Evolutionary conservation across 2,329 filamentous ascomycete genomes (phyloP).

Genomic region (Myriosclerotinia duriaeana): DNA sequence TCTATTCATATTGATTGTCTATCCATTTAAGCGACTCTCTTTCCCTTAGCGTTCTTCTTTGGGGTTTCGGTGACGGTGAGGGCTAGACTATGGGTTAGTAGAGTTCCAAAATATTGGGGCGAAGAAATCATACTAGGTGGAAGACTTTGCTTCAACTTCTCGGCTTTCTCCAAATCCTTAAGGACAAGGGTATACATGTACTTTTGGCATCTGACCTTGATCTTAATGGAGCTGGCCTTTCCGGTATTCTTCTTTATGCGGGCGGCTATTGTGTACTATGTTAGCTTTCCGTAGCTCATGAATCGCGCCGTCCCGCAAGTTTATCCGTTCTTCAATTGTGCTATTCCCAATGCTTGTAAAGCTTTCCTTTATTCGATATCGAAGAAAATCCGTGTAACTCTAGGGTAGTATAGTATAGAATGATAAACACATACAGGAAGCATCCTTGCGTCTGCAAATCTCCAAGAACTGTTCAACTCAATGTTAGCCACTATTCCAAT

Average conservation of each 20-base stretch:
- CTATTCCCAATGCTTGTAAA: constrained; percentile 11
- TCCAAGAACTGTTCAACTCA: constrained; percentile 78
- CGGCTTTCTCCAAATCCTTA: constrained; percentile 98
- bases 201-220: constrained; percentile 99
- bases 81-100: constrained; percentile 43
- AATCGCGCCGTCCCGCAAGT: background rate
- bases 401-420: background rate
- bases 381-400: background rate
- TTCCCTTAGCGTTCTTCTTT: constrained; percentile 56
- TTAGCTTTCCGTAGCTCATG: constrained; percentile 27
- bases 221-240: constrained; percentile 91
- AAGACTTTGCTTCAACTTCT: constrained; percentile 99
- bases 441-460: constrained; percentile 99
- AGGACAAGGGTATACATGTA: constrained; percentile 98
- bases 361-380: background rate
- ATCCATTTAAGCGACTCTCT: constrained; percentile 39
- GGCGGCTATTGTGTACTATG: constrained; percentile 58
- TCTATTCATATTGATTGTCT: background rate
- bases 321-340: background rate
- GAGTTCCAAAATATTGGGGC: background rate
- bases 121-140: constrained; percentile 76
- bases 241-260: constrained; percentile 85
- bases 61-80: constrained; percentile 60
- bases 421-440: constrained; percentile 76
- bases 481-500: constrained; percentile 21